Percentiles rank a stretch among this genome's conserved stretches.
phyloP scores from a whole-genome alignment of 2,329 filamentous ascomycete species.

The Nemania serpens region DNA sequence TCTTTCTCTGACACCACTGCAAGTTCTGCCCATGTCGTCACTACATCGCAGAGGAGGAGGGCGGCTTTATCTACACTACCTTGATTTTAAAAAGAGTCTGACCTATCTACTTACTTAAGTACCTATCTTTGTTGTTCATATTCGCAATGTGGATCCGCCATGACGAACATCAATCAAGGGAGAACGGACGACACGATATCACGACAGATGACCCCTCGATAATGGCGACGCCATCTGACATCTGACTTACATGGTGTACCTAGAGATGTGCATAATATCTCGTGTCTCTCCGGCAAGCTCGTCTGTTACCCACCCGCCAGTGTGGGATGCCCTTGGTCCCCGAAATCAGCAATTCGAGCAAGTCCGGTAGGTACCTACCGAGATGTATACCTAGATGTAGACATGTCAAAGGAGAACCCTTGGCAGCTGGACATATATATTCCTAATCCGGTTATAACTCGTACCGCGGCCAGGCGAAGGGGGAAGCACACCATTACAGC shows the following conservation, averaged over 20 bases:
- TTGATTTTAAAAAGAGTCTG: background rate
- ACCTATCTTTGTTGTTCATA: background rate
- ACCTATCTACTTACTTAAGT: background rate
- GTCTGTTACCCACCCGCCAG: background rate
- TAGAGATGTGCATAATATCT: too few species aligned
- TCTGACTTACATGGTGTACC: background rate
- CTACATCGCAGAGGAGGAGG: too few species aligned
- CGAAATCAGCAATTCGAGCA: background rate
- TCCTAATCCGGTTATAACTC: background rate
- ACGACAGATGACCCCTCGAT: slow-evolving; percentile 9
- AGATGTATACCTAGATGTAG: background rate
- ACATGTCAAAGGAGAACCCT: background rate
- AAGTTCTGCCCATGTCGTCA: background rate
- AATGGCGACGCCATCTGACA: slow-evolving; percentile 3
- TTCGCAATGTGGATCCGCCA: slow-evolving; percentile 21
- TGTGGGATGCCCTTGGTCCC: slow-evolving; percentile 9
- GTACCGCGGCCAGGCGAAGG: background rate
- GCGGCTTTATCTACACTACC: too few species aligned
- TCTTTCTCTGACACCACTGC: background rate
- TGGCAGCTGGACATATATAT: background rate
- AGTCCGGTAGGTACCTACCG: background rate
- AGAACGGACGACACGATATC: background rate
- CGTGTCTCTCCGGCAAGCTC: too few species aligned
- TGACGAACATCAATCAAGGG: slow-evolving; percentile 1
- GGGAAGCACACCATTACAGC: background rate